phyloP scores from a whole-genome alignment of 2,329 filamentous ascomycete species.

The Fusarium staphyleae region DNA sequence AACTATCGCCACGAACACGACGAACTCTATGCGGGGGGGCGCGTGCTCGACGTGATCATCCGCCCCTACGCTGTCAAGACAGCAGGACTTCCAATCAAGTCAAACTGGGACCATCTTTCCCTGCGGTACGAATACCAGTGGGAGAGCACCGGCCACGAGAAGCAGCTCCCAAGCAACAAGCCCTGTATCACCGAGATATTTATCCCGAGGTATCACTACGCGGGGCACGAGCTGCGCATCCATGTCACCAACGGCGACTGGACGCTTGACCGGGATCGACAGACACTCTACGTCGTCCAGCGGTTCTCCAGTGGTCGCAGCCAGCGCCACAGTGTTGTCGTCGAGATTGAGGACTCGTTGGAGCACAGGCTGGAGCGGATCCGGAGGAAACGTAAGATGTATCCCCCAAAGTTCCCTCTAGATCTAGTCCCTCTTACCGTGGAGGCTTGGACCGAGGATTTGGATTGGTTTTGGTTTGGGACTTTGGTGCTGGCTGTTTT shows the following conservation, averaged over 20 bases:
- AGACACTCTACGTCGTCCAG: slow-evolving; percentile 44
- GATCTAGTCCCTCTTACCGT: slow-evolving; percentile 19
- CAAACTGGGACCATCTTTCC: slow-evolving; percentile 47
- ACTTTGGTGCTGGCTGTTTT: slow-evolving; percentile 15
- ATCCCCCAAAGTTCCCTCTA: slow-evolving; percentile 20
- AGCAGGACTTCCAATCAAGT: slow-evolving; percentile 46
- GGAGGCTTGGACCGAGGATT: slow-evolving; percentile 33
- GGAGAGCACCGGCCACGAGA: slow-evolving; percentile 22
- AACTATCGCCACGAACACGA: slow-evolving; percentile 44
- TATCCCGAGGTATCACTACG: slow-evolving; percentile 50
- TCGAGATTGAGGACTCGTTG: slow-evolving; percentile 37
- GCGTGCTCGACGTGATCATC: slow-evolving; percentile 50
- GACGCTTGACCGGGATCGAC: slow-evolving; percentile 38
- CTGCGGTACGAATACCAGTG: slow-evolving; percentile 48
- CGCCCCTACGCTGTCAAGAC: slow-evolving; percentile 52
- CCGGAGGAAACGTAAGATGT: slow-evolving; percentile 15
- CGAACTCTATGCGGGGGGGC: slow-evolving; percentile 49
- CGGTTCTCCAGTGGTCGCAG: slow-evolving; percentile 2
- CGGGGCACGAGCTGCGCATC: slow-evolving; percentile 38
- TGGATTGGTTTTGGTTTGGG: slow-evolving; percentile 19
- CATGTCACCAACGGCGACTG: slow-evolving; percentile 43
- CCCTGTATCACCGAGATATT: slow-evolving; percentile 48
- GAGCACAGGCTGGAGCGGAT: slow-evolving; percentile 34
- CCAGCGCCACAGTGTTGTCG: slow-evolving; percentile 29
- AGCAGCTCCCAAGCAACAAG: slow-evolving; percentile 30